phyloP scores from a whole-genome alignment of 371 early-diverging fungal species.

The Actinomucor elegans region DNA sequence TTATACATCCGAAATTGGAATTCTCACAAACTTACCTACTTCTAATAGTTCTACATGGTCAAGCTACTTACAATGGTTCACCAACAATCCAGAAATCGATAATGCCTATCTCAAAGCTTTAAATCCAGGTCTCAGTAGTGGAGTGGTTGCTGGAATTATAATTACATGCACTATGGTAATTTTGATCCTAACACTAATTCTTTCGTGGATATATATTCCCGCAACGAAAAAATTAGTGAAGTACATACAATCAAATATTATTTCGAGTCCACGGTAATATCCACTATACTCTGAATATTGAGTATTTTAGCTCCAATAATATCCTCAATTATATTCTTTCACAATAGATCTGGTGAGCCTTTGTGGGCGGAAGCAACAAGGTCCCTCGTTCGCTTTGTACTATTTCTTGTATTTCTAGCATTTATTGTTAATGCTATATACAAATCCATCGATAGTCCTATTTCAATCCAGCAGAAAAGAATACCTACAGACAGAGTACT shows the following conservation, averaged over 20 bases:
- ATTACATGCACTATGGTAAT: slow-evolving; percentile 2
- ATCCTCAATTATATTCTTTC: too few relatives aligned
- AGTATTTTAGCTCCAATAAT: too few relatives aligned
- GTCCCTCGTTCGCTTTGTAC: slow-evolving; percentile 13
- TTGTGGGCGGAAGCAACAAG: slow-evolving; percentile 32
- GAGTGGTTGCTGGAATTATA: slow-evolving; percentile 15
- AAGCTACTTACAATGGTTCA: slow-evolving; percentile 1
- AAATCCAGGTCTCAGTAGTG: neutral
- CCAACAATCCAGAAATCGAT: neutral
- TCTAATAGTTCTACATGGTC: too few relatives aligned
- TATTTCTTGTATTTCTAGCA: slow-evolving; percentile 6
- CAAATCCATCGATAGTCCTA: slow-evolving; percentile 9
- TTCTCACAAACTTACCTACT: too few relatives aligned
- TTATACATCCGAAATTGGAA: too few relatives aligned
- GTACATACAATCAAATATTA: slow-evolving; percentile 21
- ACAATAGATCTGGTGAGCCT: slow-evolving; percentile 34
- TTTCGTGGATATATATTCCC: slow-evolving; percentile 13
- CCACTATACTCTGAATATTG: too few relatives aligned
- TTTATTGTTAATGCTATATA: slow-evolving; percentile 8
- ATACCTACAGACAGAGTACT: slow-evolving; percentile 3
- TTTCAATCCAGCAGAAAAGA: slow-evolving; percentile 14
- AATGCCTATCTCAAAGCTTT: neutral
- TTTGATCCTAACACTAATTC: neutral
- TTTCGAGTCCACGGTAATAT: slow-evolving; percentile 30
- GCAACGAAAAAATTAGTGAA: neutral